Base-by-base conservation (phyloP, 768 basidiomycete species). In the Tricholoma bakamatsutake region DNA sequence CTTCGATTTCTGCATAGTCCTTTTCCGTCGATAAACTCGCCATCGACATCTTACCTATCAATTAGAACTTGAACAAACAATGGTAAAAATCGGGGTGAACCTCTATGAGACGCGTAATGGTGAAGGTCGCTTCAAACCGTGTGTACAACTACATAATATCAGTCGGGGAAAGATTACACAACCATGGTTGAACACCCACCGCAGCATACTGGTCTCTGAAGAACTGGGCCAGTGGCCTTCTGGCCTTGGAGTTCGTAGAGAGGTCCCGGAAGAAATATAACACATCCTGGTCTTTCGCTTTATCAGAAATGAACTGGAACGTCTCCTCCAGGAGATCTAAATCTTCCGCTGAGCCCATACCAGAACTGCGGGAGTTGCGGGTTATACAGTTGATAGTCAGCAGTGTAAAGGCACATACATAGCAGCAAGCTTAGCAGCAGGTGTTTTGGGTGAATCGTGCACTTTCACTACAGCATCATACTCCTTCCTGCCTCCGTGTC, bases 401-500 rank as follows among this genome's bases (percentile, higher is more conserved):
- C 17, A 5, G 8, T 42, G 12, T 3, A 31, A 2, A 37, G 33
- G 50, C 15, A 69, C 81, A 64, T 66, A 86, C 85, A 90, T 85
- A 13, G 88, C 87, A 37, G 86, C 77, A 24, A 82, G 80, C 61
- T 84, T 82, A 37, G 86, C 78, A 4, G 85, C 81, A 0, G 94
- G 88, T 17, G 89, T 90, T 58, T 80, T 79, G 11, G 88, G 83
- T 55, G 87, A 83, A 62, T 84, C 80, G 65, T 85, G 84, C 34
- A 94, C 77, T 56, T 76, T 74, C 61, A 85, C 77, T 43, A 88
- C 76, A 33, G 85, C 83, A 31, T 90, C 82, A 62, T 85, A 96
- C 66, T 95, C 93, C 24, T 72, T 73, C 34, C 71, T 71, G 17
- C 92, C 90, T 35, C 90, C 92, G 62, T 88, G 72, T 65, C 79